phyloP scores from a whole-genome alignment of 805 yeast genomes.

The Torulaspora delbrueckii region DNA sequence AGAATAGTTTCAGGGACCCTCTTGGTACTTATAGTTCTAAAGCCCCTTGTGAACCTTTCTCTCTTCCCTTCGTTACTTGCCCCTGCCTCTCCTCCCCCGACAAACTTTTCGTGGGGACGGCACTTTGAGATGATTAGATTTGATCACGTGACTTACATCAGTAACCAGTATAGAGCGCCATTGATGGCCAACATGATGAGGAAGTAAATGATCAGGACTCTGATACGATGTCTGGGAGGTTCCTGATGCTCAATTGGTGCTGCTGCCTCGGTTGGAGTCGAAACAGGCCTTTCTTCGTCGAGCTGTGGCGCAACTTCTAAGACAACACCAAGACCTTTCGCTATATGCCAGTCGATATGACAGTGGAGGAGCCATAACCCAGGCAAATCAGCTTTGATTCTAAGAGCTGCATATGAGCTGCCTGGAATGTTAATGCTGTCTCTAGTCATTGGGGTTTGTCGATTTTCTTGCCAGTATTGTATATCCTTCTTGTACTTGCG shows the following conservation, averaged over 20 bases:
- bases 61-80: slow-evolving; percentile 4
- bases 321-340: slow-evolving; percentile 54
- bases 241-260: not conserved
- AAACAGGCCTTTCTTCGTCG: not conserved
- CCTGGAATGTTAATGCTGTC: slow-evolving; percentile 62
- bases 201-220: slow-evolving; percentile 20
- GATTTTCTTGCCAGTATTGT: slow-evolving; percentile 24
- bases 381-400: slow-evolving; percentile 63
- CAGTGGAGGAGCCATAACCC: slow-evolving; percentile 83
- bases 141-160: slow-evolving; percentile 4
- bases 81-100: slow-evolving; percentile 12
- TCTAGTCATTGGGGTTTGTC: slow-evolving; percentile 49
- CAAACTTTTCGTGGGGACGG: slow-evolving; percentile 9
- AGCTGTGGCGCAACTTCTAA: slow-evolving; percentile 20
- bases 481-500: slow-evolving; percentile 26
- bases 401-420: slow-evolving; percentile 49
- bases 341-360: slow-evolving; percentile 68
- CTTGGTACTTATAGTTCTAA: not conserved
- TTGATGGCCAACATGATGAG: slow-evolving; percentile 19
- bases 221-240: slow-evolving; percentile 6
- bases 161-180: slow-evolving; percentile 12
- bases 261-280: not conserved
- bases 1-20: not conserved
- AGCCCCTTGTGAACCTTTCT: slow-evolving; percentile 10
- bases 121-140: not conserved